Conservation (phyloP, 768 basidiomycete genomes). For the Cyathus striatus region DNA sequence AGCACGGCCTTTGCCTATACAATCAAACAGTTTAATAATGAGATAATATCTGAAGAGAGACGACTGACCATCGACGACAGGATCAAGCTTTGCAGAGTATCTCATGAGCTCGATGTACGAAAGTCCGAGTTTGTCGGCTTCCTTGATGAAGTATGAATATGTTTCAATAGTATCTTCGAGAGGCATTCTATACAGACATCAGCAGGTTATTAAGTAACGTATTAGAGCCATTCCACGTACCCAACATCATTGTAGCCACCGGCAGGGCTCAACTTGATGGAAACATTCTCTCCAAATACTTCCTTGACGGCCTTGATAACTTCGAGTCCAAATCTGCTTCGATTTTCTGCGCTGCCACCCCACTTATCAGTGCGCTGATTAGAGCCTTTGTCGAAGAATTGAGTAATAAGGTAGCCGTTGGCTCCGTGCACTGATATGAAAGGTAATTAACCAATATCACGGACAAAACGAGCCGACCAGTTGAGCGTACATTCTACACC, state of each 20-base stretch:
- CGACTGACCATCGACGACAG: slow-evolving; percentile 23
- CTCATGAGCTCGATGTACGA: slow-evolving; percentile 15
- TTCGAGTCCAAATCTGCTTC: slow-evolving; percentile 50
- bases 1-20: slow-evolving; percentile 24
- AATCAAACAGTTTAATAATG: neutral
- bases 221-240: slow-evolving; percentile 11
- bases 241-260: slow-evolving; percentile 43
- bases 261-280: slow-evolving; percentile 38
- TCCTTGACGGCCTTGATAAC: slow-evolving; percentile 35
- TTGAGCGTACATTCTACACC: slow-evolving; percentile 41
- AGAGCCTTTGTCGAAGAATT: slow-evolving; percentile 43
- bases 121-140: slow-evolving; percentile 31
- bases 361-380: slow-evolving; percentile 20
- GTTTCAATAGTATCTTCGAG: slow-evolving; percentile 37
- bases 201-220: neutral
- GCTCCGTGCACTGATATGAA: slow-evolving; percentile 31
- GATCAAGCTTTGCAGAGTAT: slow-evolving; percentile 16
- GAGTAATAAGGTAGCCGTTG: slow-evolving; percentile 38
- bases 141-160: slow-evolving; percentile 32
- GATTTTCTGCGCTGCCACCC: slow-evolving; percentile 55
- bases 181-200: slow-evolving; percentile 26
- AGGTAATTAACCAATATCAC: neutral
- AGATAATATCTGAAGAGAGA: neutral
- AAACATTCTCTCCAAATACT: slow-evolving; percentile 40
- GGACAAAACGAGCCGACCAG: neutral